Conservation (phyloP, 1,284 basidiomycete species). For the Apiotrichum siamense region DNA sequence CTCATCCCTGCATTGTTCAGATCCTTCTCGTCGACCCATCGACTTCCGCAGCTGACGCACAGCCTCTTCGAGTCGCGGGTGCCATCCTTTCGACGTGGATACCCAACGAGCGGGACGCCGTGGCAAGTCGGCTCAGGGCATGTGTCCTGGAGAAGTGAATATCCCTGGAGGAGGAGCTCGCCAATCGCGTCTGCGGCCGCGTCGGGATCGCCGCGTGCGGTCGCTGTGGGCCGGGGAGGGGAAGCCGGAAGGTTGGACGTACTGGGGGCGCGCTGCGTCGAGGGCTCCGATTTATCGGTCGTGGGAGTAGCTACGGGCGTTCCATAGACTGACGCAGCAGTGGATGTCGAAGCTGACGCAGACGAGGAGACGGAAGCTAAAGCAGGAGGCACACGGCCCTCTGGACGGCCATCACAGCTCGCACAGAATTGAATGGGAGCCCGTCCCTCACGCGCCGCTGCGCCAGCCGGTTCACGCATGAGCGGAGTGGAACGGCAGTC, state of each 20-base stretch:
- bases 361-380: neutral
- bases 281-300: neutral
- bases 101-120: constrained; percentile 44
- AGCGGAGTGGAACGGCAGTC: constrained; percentile 40
- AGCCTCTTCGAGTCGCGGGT: constrained; percentile 29
- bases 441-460: constrained; percentile 26
- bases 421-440: constrained; percentile 45
- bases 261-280: neutral
- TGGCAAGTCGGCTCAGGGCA: constrained; percentile 37
- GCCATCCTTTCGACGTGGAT: constrained; percentile 33
- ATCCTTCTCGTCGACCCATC: constrained; percentile 34
- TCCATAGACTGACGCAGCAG: neutral
- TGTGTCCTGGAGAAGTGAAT: constrained; percentile 36
- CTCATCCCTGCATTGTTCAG: constrained; percentile 2
- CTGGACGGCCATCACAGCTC: constrained; percentile 44
- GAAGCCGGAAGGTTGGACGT: neutral
- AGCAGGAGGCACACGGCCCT: neutral
- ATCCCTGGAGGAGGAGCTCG: constrained; percentile 38
- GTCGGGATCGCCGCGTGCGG: constrained; percentile 16
- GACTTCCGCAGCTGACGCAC: constrained; percentile 36
- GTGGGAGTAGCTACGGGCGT: neutral
- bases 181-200: constrained; percentile 37
- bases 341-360: neutral
- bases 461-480: constrained; percentile 41
- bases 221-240: constrained; percentile 1